Evolutionary conservation across 1,284 basidiomycete genomes (phyloP).

Genomic region (Moesziomyces sp.): DNA sequence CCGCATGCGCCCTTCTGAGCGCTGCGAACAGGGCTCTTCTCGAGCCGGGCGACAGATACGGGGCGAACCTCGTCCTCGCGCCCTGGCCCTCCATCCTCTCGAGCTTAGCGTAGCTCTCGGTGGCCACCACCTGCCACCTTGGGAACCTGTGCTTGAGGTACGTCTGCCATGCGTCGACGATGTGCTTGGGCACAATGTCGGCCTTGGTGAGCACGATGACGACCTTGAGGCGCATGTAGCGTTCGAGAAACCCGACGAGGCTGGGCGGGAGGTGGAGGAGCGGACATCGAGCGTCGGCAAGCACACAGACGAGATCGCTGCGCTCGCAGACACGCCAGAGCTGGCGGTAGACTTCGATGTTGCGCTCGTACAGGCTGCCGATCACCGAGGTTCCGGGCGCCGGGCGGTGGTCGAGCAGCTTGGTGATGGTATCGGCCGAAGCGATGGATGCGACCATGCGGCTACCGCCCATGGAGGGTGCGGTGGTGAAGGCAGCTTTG

Average conservation of each 20-base stretch:
- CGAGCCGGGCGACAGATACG: conserved; percentile 42
- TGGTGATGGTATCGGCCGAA: conserved; percentile 26
- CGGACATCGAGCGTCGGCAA: conserved; percentile 87
- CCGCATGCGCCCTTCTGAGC: conserved; percentile 76
- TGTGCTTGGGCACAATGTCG: conserved; percentile 45
- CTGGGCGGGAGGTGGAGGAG: conserved; percentile 73
- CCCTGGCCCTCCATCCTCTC: conserved; percentile 54
- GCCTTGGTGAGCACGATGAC: conserved; percentile 57
- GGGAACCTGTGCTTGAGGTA: conserved; percentile 43
- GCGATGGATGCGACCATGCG: conserved; percentile 38
- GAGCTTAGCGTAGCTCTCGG: conserved; percentile 49
- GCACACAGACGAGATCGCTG: conserved; percentile 82
- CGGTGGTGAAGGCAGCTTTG: conserved; percentile 27
- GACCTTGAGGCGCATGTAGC: conserved; percentile 71
- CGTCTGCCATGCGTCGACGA: conserved; percentile 43
- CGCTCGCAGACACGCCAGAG: conserved; percentile 68
- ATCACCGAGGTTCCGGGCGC: conserved; percentile 70
- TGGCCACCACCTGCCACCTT: conserved; percentile 48
- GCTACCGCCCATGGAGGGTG: conserved; percentile 27
- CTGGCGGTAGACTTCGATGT: conserved; percentile 56
- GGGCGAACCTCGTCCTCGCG: conserved; percentile 37
- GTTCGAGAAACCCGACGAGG: conserved; percentile 70
- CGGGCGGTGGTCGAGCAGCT: conserved; percentile 27
- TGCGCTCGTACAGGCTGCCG: conserved; percentile 73
- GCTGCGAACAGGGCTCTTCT: conserved; percentile 73